Conservation (phyloP, 768 basidiomycete species). For the Mycena haematopus region DNA sequence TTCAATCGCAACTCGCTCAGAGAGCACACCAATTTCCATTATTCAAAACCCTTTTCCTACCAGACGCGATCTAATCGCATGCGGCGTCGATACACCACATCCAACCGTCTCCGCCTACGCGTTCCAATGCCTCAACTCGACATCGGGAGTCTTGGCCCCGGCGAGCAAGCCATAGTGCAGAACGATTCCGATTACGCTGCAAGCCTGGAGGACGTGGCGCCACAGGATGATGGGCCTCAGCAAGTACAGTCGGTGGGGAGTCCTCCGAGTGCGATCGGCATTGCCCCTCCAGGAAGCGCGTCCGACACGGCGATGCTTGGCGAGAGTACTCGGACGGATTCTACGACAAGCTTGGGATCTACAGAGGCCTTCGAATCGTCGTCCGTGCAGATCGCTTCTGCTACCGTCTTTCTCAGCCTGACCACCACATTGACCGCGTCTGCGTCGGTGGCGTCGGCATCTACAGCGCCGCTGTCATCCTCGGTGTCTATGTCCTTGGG, state of each 20-base stretch:
- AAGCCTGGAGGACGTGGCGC: conserved; percentile 1
- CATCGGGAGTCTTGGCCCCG: conserved; percentile 10
- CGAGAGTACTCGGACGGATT: neutral
- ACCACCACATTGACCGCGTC: neutral
- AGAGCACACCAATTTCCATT: conserved; percentile 8
- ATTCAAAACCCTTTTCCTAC: neutral
- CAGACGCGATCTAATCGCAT: neutral
- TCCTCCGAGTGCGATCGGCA: neutral
- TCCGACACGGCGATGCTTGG: neutral
- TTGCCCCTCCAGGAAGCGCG: neutral
- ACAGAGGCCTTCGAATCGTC: neutral
- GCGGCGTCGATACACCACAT: conserved; percentile 5
- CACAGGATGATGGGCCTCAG: conserved; percentile 18
- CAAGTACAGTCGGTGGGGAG: conserved; percentile 8
- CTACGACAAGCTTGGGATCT: neutral
- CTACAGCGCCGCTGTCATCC: neutral
- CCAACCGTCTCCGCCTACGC: conserved; percentile 13
- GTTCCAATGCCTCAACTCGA: conserved; percentile 20
- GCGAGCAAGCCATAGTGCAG: conserved; percentile 12
- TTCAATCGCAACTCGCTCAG: conserved; percentile 9
- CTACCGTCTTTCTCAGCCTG: neutral
- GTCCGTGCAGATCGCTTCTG: neutral
- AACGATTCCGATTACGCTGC: neutral
- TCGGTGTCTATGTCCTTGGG: neutral
- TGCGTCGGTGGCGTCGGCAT: neutral